Percentiles rank a stretch among this genome's conserved stretches.
These are phyloP conservation scores for Diaporthe humulicola DNA, from an alignment of 2,329 filamentous ascomycete species.

Conservation along the genomic window DNA sequence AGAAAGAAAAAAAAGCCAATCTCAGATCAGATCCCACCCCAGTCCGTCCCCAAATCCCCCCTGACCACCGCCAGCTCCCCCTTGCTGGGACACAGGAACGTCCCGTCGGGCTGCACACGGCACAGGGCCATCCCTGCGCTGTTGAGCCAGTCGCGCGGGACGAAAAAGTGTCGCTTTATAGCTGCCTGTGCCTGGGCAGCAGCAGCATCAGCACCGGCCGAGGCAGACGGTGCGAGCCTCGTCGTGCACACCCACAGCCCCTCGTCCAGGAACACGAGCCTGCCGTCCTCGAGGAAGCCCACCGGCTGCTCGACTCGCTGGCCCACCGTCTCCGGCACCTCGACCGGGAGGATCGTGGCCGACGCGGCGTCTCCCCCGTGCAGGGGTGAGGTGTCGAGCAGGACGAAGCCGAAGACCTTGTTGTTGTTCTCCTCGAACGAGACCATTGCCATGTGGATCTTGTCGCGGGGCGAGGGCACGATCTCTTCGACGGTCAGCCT, in stretches of 20 bases:
- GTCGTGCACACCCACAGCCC: constrained; percentile 43
- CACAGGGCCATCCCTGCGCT: constrained; percentile 38
- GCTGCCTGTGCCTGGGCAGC: too few relatives aligned
- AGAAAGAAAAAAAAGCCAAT: neutral
- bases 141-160: constrained; percentile 45
- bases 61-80: constrained; percentile 41
- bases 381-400: constrained; percentile 40
- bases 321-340: constrained; percentile 7
- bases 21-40: constrained; percentile 37
- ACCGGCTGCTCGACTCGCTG: constrained; percentile 33
- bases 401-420: constrained; percentile 13
- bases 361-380: neutral
- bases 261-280: constrained; percentile 43
- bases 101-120: constrained; percentile 40
- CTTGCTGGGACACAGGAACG: constrained; percentile 42
- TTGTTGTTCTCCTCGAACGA: constrained; percentile 30
- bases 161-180: constrained; percentile 43
- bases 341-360: neutral
- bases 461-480: constrained; percentile 8
- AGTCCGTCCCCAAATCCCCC: constrained; percentile 39
- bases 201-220: neutral
- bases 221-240: neutral
- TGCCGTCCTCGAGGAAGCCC: constrained; percentile 41
- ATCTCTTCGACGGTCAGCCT: constrained; percentile 2
- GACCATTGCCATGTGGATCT: constrained; percentile 23